phyloP scores from a whole-genome alignment of 345 rosid genomes.

The Cardamine occulta region DNA sequence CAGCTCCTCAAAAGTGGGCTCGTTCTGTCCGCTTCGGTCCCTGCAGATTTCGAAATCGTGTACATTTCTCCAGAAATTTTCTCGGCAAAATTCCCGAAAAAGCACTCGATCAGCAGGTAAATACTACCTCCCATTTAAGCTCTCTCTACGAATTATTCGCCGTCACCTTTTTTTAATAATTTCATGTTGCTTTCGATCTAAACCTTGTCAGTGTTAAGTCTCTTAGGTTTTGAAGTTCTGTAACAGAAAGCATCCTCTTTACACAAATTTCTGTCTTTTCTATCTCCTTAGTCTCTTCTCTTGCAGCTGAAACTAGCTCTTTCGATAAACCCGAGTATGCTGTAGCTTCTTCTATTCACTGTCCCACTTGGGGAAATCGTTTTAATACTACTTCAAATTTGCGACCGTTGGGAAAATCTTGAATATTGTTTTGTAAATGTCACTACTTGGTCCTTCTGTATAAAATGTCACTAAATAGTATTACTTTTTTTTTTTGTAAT shows the following conservation, averaged over 20 bases:
- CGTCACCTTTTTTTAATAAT: not conserved
- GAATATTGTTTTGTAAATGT: constrained; percentile 13
- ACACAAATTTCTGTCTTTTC: not conserved
- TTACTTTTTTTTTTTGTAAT: not conserved
- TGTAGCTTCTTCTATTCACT: constrained; percentile 11
- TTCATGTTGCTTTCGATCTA: constrained; percentile 28
- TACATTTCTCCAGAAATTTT: constrained; percentile 13
- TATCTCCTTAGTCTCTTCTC: constrained; percentile 3
- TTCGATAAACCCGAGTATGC: not conserved
- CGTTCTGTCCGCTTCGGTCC: constrained; percentile 36
- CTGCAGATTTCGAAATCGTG: constrained; percentile 41
- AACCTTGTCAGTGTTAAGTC: not conserved
- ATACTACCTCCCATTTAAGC: constrained; percentile 9
- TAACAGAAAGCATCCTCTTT: constrained; percentile 29
- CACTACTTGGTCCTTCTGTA: constrained; percentile 1
- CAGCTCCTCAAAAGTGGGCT: constrained; percentile 36
- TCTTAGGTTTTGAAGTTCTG: constrained; percentile 37
- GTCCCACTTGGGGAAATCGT: not conserved
- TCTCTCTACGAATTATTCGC: constrained; percentile 7
- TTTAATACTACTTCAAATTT: constrained; percentile 28
- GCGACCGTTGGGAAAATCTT: constrained; percentile 37
- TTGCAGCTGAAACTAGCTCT: constrained; percentile 9
- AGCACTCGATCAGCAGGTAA: constrained; percentile 46
- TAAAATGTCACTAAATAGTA: not conserved
- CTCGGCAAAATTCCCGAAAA: constrained; percentile 52